phyloP scores from a whole-genome alignment of 2,329 filamentous ascomycete genomes.

The Colletotrichum sp. region DNA sequence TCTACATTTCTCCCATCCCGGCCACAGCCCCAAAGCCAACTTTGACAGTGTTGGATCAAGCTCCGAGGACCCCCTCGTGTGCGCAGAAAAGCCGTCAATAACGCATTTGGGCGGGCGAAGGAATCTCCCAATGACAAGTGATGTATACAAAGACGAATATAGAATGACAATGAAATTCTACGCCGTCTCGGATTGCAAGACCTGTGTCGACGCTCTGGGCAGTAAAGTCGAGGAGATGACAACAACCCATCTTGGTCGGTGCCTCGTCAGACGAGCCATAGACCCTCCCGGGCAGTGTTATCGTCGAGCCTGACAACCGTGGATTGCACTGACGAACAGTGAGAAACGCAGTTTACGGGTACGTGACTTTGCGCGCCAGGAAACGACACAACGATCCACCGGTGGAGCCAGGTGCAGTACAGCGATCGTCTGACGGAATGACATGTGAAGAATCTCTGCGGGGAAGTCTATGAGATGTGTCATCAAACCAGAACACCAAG shows the following conservation, averaged over 20 bases:
- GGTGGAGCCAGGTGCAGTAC: background rate
- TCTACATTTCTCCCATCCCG: background rate
- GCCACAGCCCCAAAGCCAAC: background rate
- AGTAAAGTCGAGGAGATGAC: background rate
- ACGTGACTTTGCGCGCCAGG: background rate
- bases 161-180: background rate
- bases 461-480: background rate
- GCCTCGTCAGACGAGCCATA: background rate
- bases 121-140: background rate
- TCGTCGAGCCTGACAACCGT: background rate
- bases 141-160: background rate
- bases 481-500: background rate
- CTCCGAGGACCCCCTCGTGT: background rate
- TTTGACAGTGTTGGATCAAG: background rate
- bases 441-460: background rate
- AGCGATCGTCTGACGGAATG: background rate
- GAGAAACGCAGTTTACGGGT: background rate
- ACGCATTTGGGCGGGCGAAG: background rate
- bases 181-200: background rate
- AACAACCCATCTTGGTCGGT: background rate
- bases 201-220: background rate
- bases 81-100: background rate
- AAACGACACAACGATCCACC: background rate
- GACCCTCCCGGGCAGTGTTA: background rate
- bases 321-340: background rate